phyloP scores from a whole-genome alignment of 768 basidiomycete species.

The Tulasnella sp. region DNA sequence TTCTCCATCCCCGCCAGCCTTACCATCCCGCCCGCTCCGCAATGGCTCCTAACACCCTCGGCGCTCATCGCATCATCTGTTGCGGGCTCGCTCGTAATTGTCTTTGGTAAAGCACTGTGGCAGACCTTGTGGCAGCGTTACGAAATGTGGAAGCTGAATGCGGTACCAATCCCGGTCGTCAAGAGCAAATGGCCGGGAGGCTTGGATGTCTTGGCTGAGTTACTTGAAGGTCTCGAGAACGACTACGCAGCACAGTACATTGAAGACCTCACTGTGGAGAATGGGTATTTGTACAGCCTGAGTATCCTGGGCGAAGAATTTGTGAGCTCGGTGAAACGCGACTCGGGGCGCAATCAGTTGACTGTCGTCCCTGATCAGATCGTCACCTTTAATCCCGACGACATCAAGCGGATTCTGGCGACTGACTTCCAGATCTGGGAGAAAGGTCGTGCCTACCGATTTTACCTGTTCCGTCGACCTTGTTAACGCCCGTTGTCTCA shows the following conservation, averaged over 20 bases:
- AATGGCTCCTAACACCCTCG: background rate
- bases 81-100: background rate
- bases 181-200: slow-evolving; percentile 41
- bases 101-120: background rate
- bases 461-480: background rate
- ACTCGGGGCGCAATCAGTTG: slow-evolving; percentile 34
- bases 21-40: background rate
- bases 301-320: slow-evolving; percentile 29
- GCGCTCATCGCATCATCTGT: background rate
- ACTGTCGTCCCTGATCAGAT: slow-evolving; percentile 9
- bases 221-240: slow-evolving; percentile 33
- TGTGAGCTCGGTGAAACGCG: background rate
- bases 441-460: slow-evolving; percentile 45
- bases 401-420: slow-evolving; percentile 54
- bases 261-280: slow-evolving; percentile 33
- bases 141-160: slow-evolving; percentile 3
- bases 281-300: slow-evolving; percentile 36
- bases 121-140: background rate
- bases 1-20: background rate
- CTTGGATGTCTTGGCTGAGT: slow-evolving; percentile 38
- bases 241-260: slow-evolving; percentile 40
- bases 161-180: slow-evolving; percentile 37
- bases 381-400: slow-evolving; percentile 42
- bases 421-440: slow-evolving; percentile 58
- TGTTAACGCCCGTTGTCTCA: background rate